Conservation (phyloP, 192 early-diverging fungal species). For the Gigaspora rosea region DNA sequence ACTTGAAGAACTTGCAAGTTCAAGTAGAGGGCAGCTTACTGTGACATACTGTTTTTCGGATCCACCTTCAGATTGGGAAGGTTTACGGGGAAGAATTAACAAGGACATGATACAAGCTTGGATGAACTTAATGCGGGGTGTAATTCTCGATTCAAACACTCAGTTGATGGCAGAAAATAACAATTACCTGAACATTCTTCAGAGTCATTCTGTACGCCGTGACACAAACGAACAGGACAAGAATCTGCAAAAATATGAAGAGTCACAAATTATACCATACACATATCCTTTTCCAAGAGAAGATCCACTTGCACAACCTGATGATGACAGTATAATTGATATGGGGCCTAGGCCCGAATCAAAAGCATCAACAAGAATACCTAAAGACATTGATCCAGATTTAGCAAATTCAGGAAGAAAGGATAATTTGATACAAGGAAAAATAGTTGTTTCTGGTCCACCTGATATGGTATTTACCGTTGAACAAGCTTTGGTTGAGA, state of each 20-base stretch:
- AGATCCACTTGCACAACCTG: too few relatives aligned
- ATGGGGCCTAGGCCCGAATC: too few relatives aligned
- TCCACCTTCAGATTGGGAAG: constrained; percentile 4
- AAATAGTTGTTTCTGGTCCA: constrained; percentile 23
- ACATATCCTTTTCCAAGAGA: too few relatives aligned
- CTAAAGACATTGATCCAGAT: neutral
- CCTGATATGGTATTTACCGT: neutral
- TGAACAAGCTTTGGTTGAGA: neutral
- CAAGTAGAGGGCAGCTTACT: neutral
- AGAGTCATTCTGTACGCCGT: neutral
- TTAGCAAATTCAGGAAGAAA: neutral
- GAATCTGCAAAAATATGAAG: too few relatives aligned
- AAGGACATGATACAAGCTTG: neutral
- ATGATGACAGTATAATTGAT: too few relatives aligned
- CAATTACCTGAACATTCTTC: neutral
- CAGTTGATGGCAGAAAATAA: neutral
- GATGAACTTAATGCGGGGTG: neutral
- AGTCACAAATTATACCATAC: too few relatives aligned
- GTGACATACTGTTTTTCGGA: neutral
- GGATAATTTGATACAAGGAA: neutral
- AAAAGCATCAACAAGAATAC: neutral
- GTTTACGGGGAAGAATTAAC: neutral
- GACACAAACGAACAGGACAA: too few relatives aligned
- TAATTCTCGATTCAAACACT: neutral
- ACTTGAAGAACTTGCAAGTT: neutral